Conservation (phyloP, 2,329 filamentous ascomycete species). For the Karstenula rhodostoma region DNA sequence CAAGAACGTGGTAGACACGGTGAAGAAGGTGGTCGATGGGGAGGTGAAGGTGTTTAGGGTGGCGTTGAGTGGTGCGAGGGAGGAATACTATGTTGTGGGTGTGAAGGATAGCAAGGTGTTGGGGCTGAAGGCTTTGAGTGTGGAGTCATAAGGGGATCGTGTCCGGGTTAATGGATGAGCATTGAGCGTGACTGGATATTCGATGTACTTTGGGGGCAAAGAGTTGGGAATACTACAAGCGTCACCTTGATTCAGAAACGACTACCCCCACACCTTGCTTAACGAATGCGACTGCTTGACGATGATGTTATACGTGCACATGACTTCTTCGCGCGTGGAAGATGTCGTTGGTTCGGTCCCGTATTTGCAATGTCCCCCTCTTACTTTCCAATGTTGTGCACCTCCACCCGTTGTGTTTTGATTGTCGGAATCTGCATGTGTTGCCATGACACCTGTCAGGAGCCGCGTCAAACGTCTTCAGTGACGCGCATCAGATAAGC, state of each 20-base stretch:
- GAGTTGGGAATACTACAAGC: not conserved
- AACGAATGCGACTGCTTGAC: too few species aligned
- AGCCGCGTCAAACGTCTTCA: not conserved
- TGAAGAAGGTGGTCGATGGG: conserved; percentile 69
- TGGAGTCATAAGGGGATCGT: conserved; percentile 65
- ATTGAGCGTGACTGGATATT: not conserved
- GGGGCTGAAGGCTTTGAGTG: conserved; percentile 77
- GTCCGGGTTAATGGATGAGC: not conserved
- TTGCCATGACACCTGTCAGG: not conserved
- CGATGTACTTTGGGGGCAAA: not conserved
- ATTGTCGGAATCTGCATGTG: not conserved
- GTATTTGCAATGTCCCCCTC: not conserved
- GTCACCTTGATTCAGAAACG: too few species aligned
- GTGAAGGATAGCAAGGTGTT: conserved; percentile 70
- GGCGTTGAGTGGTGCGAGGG: conserved; percentile 66
- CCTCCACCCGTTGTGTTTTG: not conserved
- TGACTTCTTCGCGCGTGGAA: too few species aligned
- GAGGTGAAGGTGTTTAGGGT: conserved; percentile 81
- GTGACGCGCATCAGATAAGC: not conserved
- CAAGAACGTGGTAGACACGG: conserved; percentile 71
- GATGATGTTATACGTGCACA: too few species aligned
- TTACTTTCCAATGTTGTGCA: not conserved
- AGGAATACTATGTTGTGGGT: conserved; percentile 82
- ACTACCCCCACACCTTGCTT: too few species aligned
- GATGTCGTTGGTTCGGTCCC: too few species aligned